These are phyloP conservation scores for Colletotrichum euphorbiae DNA, from an alignment of 2,329 filamentous ascomycete genomes.

Conservation along the genomic window DNA sequence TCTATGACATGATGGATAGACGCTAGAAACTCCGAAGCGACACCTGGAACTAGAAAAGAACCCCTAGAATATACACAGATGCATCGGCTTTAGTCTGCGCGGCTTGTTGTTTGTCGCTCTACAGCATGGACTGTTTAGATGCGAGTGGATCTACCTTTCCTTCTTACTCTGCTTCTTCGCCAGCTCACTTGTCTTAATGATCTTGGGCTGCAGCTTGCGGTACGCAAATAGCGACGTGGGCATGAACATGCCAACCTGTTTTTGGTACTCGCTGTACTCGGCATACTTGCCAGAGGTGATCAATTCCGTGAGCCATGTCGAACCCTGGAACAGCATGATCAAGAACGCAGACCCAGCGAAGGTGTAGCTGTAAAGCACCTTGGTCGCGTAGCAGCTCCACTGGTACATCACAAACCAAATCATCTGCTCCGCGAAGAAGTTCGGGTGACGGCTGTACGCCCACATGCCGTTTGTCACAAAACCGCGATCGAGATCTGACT, in stretches of 20 bases:
- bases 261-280: slow-evolving; percentile 88
- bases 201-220: slow-evolving; percentile 55
- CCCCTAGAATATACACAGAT: slow-evolving; percentile 28
- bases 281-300: slow-evolving; percentile 87
- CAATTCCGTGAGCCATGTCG: slow-evolving; percentile 86
- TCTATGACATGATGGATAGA: slow-evolving; percentile 20
- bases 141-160: slow-evolving; percentile 43
- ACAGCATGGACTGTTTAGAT: background rate
- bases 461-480: slow-evolving; percentile 89
- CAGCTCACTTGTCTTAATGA: slow-evolving; percentile 64
- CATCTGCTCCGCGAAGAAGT: slow-evolving; percentile 91
- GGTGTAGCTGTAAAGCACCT: slow-evolving; percentile 82
- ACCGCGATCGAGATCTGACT: slow-evolving; percentile 86
- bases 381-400: slow-evolving; percentile 83
- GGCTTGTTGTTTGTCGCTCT: slow-evolving; percentile 39
- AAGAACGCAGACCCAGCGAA: slow-evolving; percentile 76
- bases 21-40: slow-evolving; percentile 14
- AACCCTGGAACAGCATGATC: slow-evolving; percentile 86
- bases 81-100: slow-evolving; percentile 12
- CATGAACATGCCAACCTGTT: slow-evolving; percentile 84
- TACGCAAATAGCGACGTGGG: slow-evolving; percentile 67
- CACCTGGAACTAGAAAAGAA: slow-evolving; percentile 23
- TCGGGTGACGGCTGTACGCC: slow-evolving; percentile 91
- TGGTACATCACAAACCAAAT: slow-evolving; percentile 91
- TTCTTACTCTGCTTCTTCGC: slow-evolving; percentile 58